Conservation (phyloP, 192 early-diverging fungal genomes). For the Entomortierella chlamydospora region DNA sequence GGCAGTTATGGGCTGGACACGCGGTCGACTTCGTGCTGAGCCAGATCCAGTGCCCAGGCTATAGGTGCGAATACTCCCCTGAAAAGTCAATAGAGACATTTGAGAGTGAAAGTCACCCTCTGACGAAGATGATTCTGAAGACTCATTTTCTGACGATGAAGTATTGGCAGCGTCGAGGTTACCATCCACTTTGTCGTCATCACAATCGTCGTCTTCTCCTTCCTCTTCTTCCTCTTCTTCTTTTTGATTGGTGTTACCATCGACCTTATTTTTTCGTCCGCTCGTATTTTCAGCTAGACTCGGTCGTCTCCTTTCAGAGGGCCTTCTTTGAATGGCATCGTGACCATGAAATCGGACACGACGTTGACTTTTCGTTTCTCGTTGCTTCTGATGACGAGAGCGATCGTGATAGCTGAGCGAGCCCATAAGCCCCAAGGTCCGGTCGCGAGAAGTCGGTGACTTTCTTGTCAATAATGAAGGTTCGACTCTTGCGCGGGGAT, state of each 20-base stretch:
- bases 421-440: neutral
- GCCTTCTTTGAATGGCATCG: neutral
- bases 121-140: neutral
- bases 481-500: constrained; percentile 32
- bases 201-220: constrained; percentile 7
- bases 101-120: constrained; percentile 32
- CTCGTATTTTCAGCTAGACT: neutral
- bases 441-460: neutral
- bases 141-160: neutral
- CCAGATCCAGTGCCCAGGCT: constrained; percentile 47
- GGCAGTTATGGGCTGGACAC: constrained; percentile 9
- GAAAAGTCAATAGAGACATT: constrained; percentile 45
- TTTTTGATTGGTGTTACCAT: neutral
- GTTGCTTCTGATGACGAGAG: neutral
- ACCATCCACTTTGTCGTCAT: constrained; percentile 21
- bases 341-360: constrained; percentile 2
- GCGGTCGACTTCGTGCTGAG: constrained; percentile 42
- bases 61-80: constrained; percentile 45
- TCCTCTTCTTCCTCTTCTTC: neutral
- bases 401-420: neutral
- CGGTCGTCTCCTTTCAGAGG: neutral
- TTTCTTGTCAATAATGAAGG: constrained; percentile 14
- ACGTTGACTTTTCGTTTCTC: neutral
- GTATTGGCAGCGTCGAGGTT: neutral
- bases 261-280: neutral